Conservation (phyloP, 1,284 basidiomycete genomes). For the Fomitiporia mediterranea region DNA sequence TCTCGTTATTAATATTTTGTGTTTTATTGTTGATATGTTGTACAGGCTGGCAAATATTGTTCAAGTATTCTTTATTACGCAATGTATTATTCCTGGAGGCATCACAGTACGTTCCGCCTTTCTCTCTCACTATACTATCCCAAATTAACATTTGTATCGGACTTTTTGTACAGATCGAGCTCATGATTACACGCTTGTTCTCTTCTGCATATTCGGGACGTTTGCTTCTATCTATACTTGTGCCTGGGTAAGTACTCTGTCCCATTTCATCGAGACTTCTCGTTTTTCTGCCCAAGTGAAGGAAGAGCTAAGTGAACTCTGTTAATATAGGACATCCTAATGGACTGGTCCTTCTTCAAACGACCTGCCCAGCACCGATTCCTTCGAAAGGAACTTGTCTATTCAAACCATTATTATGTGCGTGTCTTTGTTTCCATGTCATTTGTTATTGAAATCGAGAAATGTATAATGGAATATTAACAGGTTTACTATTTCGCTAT, state of each 20-base stretch:
- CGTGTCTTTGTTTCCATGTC: slow-evolving; percentile 26
- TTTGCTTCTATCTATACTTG: slow-evolving; percentile 69
- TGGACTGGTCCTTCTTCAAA: slow-evolving; percentile 81
- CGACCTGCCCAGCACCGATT: slow-evolving; percentile 55
- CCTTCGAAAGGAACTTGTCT: slow-evolving; percentile 73
- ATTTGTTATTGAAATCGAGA: background rate
- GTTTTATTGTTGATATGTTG: background rate
- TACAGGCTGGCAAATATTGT: slow-evolving; percentile 76
- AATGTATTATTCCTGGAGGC: slow-evolving; percentile 72
- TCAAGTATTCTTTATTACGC: slow-evolving; percentile 60
- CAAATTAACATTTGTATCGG: slow-evolving; percentile 22
- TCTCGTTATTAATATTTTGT: background rate
- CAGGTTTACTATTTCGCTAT: slow-evolving; percentile 75
- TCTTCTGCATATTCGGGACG: slow-evolving; percentile 62
- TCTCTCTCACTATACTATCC: background rate
- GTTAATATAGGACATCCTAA: slow-evolving; percentile 56
- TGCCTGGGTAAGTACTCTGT: slow-evolving; percentile 56
- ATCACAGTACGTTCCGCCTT: slow-evolving; percentile 44
- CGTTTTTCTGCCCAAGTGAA: no score
- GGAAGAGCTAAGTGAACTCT: no score
- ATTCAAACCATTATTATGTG: slow-evolving; percentile 55
- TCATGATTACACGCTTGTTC: slow-evolving; percentile 47
- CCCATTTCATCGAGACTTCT: no score
- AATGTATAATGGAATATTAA: slow-evolving; percentile 8
- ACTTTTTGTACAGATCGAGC: slow-evolving; percentile 33